Conservation (phyloP, 2,329 filamentous ascomycete species). For the Lasiodiplodia sp. region DNA sequence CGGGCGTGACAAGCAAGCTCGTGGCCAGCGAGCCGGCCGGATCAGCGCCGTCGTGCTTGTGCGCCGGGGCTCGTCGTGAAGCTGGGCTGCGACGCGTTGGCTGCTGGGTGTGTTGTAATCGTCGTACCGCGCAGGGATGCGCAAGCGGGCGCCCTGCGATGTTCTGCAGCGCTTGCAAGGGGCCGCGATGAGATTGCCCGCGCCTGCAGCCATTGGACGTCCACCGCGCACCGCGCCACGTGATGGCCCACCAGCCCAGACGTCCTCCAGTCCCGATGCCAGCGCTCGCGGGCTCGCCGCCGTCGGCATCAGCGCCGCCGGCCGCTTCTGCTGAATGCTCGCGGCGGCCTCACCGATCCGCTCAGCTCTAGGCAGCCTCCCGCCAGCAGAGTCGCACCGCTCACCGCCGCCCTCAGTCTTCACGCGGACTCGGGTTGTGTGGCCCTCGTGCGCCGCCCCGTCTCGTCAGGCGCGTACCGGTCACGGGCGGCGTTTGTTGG, state of each 20-base stretch:
- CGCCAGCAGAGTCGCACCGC: neutral
- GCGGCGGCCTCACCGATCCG: neutral
- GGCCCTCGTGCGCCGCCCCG: neutral
- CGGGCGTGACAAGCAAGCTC: constrained; percentile 10
- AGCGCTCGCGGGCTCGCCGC: neutral
- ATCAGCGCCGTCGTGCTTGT: constrained; percentile 27
- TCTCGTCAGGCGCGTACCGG: neutral
- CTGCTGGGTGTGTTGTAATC: constrained; percentile 15
- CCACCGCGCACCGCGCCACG: neutral
- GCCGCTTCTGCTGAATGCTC: constrained; percentile 10
- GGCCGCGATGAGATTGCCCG: constrained; percentile 18
- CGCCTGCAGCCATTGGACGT: neutral
- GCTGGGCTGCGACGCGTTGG: constrained; percentile 12
- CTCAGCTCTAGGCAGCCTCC: constrained; percentile 11
- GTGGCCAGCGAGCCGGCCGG: constrained; percentile 13
- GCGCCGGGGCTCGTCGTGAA: neutral
- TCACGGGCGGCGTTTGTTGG: neutral
- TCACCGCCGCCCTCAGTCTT: constrained; percentile 12
- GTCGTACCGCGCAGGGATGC: constrained; percentile 25
- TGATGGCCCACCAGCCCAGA: constrained; percentile 5
- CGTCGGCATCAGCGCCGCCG: neutral
- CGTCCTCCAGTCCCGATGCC: neutral
- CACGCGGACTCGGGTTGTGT: neutral
- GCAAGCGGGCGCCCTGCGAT: constrained; percentile 10
- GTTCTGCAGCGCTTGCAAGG: constrained; percentile 22